Evolutionary conservation across 2,329 filamentous ascomycete species (phyloP).

Genomic region (Exophiala calicioides): DNA sequence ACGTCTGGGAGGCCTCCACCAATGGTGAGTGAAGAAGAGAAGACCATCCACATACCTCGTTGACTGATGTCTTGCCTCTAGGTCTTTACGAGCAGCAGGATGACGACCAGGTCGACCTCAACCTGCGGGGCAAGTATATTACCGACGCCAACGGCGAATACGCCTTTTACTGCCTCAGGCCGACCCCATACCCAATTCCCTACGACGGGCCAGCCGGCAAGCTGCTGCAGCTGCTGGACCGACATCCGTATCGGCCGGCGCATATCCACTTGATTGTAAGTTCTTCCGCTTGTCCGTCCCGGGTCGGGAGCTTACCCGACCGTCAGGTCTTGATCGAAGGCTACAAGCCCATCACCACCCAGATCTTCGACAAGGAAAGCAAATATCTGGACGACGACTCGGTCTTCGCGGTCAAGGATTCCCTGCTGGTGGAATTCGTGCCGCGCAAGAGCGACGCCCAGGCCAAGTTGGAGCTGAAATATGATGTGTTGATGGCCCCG

Average conservation of each 20-base stretch:
- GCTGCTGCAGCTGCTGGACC: slow-evolving; percentile 59
- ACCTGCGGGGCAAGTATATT: slow-evolving; percentile 70
- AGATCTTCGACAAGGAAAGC: slow-evolving; percentile 72
- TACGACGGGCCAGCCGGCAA: slow-evolving; percentile 61
- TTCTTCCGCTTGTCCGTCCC: slow-evolving; percentile 1
- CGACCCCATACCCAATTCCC: slow-evolving; percentile 60
- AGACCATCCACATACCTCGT: not conserved
- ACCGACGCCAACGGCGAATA: slow-evolving; percentile 68
- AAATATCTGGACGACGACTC: slow-evolving; percentile 62
- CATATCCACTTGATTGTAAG: slow-evolving; percentile 64
- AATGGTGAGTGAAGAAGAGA: slow-evolving; percentile 54
- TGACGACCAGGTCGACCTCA: slow-evolving; percentile 67
- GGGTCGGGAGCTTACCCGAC: slow-evolving; percentile 4
- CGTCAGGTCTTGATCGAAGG: slow-evolving; percentile 54
- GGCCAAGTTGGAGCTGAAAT: slow-evolving; percentile 56
- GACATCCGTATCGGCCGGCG: slow-evolving; percentile 63
- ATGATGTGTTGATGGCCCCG: slow-evolving; percentile 52
- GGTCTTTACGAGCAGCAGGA: slow-evolving; percentile 73
- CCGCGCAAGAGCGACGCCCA: slow-evolving; percentile 53
- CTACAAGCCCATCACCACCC: slow-evolving; percentile 71
- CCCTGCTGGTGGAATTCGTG: slow-evolving; percentile 59
- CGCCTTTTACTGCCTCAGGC: slow-evolving; percentile 61
- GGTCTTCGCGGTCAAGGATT: slow-evolving; percentile 63
- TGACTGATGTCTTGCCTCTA: slow-evolving; percentile 5
- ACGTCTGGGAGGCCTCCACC: slow-evolving; percentile 78